A percentile compares a stretch with the other conserved stretches of the same genome.
These are phyloP conservation scores for Pestalotiopsis sp. DNA, from an alignment of 2,329 filamentous ascomycete genomes.

Conservation along the genomic window DNA sequence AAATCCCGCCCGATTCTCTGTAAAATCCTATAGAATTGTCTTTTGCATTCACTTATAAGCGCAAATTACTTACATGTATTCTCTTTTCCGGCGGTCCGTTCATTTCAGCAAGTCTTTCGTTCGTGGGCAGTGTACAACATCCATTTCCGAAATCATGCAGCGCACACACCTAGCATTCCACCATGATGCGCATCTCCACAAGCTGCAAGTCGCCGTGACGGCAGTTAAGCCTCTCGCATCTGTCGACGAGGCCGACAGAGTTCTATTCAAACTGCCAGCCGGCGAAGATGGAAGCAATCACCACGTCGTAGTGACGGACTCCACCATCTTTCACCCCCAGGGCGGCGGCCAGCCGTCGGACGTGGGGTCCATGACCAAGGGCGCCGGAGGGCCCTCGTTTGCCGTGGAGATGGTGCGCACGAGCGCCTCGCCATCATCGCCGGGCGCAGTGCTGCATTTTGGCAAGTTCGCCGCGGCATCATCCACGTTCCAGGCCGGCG, in stretches of 20 bases:
- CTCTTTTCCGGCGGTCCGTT: background rate
- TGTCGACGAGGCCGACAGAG: conserved; percentile 52
- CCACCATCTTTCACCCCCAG: conserved; percentile 77
- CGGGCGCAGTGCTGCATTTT: conserved; percentile 65
- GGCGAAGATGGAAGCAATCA: conserved; percentile 38
- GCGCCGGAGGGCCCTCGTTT: conserved; percentile 39
- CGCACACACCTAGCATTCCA: conserved; percentile 44
- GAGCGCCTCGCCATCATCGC: conserved; percentile 43
- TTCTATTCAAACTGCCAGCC: conserved; percentile 59
- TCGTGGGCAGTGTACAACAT: background rate
- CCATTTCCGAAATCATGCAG: conserved; percentile 24
- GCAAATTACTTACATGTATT: background rate
- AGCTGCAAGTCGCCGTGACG: conserved; percentile 36
- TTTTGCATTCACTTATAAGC: too few species aligned
- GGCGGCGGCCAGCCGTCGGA: conserved; percentile 76
- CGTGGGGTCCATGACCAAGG: conserved; percentile 54
- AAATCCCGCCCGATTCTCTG: too few species aligned
- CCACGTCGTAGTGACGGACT: conserved; percentile 59
- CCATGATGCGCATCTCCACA: conserved; percentile 33
- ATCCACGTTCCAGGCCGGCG: conserved; percentile 39
- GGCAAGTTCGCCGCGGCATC: conserved; percentile 50
- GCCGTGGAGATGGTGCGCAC: conserved; percentile 59
- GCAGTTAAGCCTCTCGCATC: conserved; percentile 49
- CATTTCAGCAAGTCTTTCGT: background rate
- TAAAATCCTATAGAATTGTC: too few species aligned